A percentile compares a stretch with the other conserved stretches of the same genome.
Evolutionary conservation across 2,329 filamentous ascomycete species (phyloP).

Genomic region (Xylariomycetidae sp.): DNA sequence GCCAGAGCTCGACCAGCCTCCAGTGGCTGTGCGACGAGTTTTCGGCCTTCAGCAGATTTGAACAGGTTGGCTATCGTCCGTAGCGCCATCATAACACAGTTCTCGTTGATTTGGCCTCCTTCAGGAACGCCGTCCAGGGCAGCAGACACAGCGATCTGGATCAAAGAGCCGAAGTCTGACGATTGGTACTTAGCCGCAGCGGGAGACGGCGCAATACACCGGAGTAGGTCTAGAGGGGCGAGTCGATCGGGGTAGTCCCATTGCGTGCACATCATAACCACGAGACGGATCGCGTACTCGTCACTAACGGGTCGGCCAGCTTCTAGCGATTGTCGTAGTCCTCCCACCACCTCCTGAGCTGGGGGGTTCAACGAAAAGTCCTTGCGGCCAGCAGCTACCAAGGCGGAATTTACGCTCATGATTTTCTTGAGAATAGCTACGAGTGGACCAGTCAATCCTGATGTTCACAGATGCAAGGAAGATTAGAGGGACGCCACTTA

Average conservation of each 20-base stretch:
- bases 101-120: constrained; percentile 56
- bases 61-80: constrained; percentile 83
- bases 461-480: background rate
- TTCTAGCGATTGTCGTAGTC: constrained; percentile 60
- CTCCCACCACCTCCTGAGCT: constrained; percentile 58
- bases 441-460: constrained; percentile 1
- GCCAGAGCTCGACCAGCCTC: constrained; percentile 51
- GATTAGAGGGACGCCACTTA: constrained; percentile 20
- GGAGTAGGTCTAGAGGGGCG: constrained; percentile 78
- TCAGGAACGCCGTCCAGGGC: constrained; percentile 44
- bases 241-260: constrained; percentile 82
- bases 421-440: constrained; percentile 69
- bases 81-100: constrained; percentile 82
- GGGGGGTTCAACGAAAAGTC: constrained; percentile 66
- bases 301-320: constrained; percentile 43
- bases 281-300: constrained; percentile 51
- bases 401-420: constrained; percentile 64
- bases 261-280: constrained; percentile 64
- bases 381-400: constrained; percentile 66
- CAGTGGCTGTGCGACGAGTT: constrained; percentile 52
- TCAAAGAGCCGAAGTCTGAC: constrained; percentile 47
- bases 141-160: constrained; percentile 45
- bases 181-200: constrained; percentile 56
- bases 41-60: constrained; percentile 63
- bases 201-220: constrained; percentile 69